phyloP scores from a whole-genome alignment of 352 stramenopile genomes.

The Blastocystis sp. region DNA sequence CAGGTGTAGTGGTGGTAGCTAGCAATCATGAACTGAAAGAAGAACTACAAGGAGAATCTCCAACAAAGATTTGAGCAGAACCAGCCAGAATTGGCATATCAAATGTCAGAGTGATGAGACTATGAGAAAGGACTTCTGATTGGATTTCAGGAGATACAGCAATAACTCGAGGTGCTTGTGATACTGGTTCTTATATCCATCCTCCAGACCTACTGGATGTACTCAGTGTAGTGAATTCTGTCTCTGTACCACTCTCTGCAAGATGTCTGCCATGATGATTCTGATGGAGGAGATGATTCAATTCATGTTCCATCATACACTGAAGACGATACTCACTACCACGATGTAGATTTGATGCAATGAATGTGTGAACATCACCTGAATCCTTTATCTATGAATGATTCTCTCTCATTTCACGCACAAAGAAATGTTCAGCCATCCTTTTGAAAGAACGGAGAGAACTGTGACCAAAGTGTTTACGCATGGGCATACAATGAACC shows the following conservation, averaged over 20 bases:
- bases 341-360: neutral
- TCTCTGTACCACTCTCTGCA: neutral
- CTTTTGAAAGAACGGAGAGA: neutral
- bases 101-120: slow-evolving; percentile 3
- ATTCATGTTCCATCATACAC: slow-evolving; percentile 46
- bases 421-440: slow-evolving; percentile 1
- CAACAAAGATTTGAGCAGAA: neutral
- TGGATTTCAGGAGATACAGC: neutral
- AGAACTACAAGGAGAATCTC: neutral
- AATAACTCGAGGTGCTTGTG: neutral
- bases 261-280: neutral
- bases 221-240: neutral
- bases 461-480: neutral
- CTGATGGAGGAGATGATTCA: neutral
- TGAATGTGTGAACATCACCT: neutral
- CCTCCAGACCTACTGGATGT: neutral
- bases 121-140: neutral
- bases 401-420: neutral
- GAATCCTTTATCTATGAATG: neutral
- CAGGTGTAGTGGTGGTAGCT: neutral
- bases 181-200: neutral
- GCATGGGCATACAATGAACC: neutral
- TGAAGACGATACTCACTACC: slow-evolving; percentile 19
- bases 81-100: neutral
- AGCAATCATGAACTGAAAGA: neutral